Percentiles rank a stretch among this genome's conserved stretches.
Evolutionary conservation across 2,329 filamentous ascomycete genomes (phyloP).

Genomic region (Arthroderma sp.): DNA sequence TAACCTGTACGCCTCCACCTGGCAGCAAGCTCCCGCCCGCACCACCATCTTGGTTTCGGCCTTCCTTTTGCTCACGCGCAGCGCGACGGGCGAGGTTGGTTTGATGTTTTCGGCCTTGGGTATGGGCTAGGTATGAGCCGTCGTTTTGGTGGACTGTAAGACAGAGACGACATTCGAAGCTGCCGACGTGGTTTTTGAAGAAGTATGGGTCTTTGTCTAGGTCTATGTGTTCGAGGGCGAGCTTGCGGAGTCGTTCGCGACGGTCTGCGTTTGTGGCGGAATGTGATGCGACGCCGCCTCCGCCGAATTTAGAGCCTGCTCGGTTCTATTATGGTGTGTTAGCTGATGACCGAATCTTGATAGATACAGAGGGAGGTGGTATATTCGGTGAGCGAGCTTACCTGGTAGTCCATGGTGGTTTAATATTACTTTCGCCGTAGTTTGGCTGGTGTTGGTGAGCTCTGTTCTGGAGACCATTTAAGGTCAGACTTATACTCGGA

Average conservation of each 20-base stretch:
- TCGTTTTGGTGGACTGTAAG: conserved; percentile 98
- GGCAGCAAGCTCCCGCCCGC: conserved; percentile 44
- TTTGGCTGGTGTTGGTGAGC: no score
- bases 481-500: no score
- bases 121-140: conserved; percentile 95
- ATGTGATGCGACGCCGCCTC: conserved; percentile 87
- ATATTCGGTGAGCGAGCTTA: conserved; percentile 15
- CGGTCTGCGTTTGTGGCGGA: conserved; percentile 93
- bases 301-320: conserved; percentile 93
- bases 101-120: conserved; percentile 96
- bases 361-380: neutral
- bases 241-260: conserved; percentile 90
- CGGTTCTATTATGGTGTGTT: conserved; percentile 52
- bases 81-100: conserved; percentile 93
- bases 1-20: conserved; percentile 61
- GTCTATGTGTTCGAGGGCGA: conserved; percentile 96
- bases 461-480: no score
- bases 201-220: conserved; percentile 99
- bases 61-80: conserved; percentile 88
- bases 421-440: no score
- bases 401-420: conserved; percentile 38
- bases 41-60: conserved; percentile 47
- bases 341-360: conserved; percentile 2
- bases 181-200: conserved; percentile 98
- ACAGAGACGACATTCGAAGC: conserved; percentile 93